phyloP scores from a whole-genome alignment of 2,329 filamentous ascomycete genomes.

The Talaromyces sp. region DNA sequence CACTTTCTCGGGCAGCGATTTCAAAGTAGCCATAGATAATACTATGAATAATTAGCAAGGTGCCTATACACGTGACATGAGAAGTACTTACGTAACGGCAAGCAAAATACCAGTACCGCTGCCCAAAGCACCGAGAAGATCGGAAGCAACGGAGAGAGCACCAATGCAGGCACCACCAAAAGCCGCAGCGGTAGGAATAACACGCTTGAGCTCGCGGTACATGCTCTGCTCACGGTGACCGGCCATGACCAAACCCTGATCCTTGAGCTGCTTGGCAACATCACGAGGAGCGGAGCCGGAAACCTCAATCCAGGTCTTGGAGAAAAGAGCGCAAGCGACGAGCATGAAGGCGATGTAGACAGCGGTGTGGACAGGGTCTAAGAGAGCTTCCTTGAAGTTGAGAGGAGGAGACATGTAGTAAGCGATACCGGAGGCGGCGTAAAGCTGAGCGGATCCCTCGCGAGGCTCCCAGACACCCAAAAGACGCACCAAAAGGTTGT shows the following conservation, averaged over 20 bases:
- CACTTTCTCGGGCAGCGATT: conserved; percentile 97
- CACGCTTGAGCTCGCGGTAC: conserved; percentile 99
- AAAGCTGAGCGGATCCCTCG: conserved; percentile 90
- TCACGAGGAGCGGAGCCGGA: conserved; percentile 96
- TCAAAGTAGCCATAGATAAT: conserved; percentile 99
- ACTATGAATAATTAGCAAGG: conserved; percentile 49
- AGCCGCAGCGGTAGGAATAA: conserved; percentile 95
- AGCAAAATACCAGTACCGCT: conserved; percentile 96
- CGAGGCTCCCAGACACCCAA: conserved; percentile 98
- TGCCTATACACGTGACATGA: neutral
- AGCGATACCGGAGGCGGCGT: conserved; percentile 85
- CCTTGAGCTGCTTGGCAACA: conserved; percentile 99
- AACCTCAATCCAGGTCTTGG: conserved; percentile 99
- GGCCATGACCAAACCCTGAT: conserved; percentile 98
- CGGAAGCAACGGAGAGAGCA: conserved; percentile 89
- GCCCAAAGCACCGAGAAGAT: conserved; percentile 91
- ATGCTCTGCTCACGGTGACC: conserved; percentile 99
- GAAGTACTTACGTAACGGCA: conserved; percentile 83
- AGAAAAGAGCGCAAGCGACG: conserved; percentile 94
- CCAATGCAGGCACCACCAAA: conserved; percentile 99
- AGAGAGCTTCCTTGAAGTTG: conserved; percentile 93
- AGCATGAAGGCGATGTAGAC: conserved; percentile 98
- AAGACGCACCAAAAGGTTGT: conserved; percentile 96
- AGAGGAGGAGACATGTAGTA: conserved; percentile 99
- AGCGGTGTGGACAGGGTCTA: conserved; percentile 94